phyloP scores from a whole-genome alignment of 2,329 filamentous ascomycete genomes.

The Elsinoe arachidis region DNA sequence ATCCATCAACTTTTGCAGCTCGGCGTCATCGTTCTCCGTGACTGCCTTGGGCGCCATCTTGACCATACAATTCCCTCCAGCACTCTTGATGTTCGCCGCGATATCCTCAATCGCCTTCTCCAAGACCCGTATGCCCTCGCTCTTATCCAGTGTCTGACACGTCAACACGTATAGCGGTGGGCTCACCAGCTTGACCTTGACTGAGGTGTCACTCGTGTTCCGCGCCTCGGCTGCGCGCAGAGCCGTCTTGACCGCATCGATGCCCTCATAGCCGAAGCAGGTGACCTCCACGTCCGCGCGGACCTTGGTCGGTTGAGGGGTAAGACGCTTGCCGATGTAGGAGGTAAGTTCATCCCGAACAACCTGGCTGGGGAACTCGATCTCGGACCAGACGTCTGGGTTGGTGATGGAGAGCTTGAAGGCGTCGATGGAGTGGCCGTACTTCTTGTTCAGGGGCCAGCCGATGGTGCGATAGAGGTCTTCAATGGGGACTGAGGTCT shows the following conservation, averaged over 20 bases:
- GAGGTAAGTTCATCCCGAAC: constrained; percentile 84
- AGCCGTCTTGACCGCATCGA: constrained; percentile 93
- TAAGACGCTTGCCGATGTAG: constrained; percentile 95
- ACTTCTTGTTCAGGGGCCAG: constrained; percentile 97
- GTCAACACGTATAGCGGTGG: constrained; percentile 95
- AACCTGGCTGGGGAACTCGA: constrained; percentile 75
- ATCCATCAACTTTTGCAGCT: constrained; percentile 96
- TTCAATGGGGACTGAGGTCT: constrained; percentile 91
- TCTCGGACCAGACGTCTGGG: constrained; percentile 90
- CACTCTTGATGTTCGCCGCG: constrained; percentile 64
- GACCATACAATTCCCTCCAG: constrained; percentile 72
- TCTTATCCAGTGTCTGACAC: constrained; percentile 91
- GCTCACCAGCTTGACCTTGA: constrained; percentile 98
- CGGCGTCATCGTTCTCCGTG: constrained; percentile 95
- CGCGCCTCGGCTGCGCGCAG: constrained; percentile 83
- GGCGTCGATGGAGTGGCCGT: constrained; percentile 89
- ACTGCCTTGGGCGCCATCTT: constrained; percentile 99
- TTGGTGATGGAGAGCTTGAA: constrained; percentile 99
- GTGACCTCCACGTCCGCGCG: constrained; percentile 95
- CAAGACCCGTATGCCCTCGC: constrained; percentile 68
- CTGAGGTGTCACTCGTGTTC: constrained; percentile 85
- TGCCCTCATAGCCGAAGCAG: constrained; percentile 86
- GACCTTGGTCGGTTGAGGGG: constrained; percentile 97
- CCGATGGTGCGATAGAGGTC: constrained; percentile 86
- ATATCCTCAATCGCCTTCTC: constrained; percentile 88